Evolutionary conservation across 345 rosid species (phyloP).

Genomic region (Sonneratia caseolaris): DNA sequence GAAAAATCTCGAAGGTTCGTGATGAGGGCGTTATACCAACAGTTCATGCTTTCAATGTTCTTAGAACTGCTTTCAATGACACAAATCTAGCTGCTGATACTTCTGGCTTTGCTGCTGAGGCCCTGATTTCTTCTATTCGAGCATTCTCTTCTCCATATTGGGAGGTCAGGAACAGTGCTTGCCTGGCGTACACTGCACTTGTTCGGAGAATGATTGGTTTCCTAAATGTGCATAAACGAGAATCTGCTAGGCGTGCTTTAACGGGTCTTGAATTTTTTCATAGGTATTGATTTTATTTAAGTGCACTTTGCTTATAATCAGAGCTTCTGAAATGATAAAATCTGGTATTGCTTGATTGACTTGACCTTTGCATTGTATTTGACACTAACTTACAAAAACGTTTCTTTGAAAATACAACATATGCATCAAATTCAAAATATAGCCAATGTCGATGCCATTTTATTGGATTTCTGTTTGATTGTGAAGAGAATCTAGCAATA

Average conservation of each 20-base stretch:
- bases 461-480: background rate
- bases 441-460: background rate
- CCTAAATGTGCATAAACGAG: slow-evolving; percentile 83
- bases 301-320: background rate
- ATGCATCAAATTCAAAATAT: background rate
- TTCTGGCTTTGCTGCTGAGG: slow-evolving; percentile 93
- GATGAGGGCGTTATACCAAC: slow-evolving; percentile 93
- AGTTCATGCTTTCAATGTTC: slow-evolving; percentile 89
- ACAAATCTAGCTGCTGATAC: slow-evolving; percentile 89
- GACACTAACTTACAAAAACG: background rate
- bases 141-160: slow-evolving; percentile 93
- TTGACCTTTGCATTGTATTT: background rate
- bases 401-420: background rate
- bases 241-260: slow-evolving; percentile 71
- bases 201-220: slow-evolving; percentile 87
- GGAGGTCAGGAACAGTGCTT: slow-evolving; percentile 96
- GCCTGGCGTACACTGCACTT: slow-evolving; percentile 83
- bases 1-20: slow-evolving; percentile 62
- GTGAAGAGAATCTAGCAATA: background rate
- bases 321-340: background rate
- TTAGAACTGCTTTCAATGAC: slow-evolving; percentile 88
- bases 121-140: slow-evolving; percentile 62
- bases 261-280: slow-evolving; percentile 97
- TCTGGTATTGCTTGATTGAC: background rate
- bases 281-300: slow-evolving; percentile 37